Base-by-base conservation (phyloP, 495 filamentous ascomycete genomes). In the Podospora australis region DNA sequence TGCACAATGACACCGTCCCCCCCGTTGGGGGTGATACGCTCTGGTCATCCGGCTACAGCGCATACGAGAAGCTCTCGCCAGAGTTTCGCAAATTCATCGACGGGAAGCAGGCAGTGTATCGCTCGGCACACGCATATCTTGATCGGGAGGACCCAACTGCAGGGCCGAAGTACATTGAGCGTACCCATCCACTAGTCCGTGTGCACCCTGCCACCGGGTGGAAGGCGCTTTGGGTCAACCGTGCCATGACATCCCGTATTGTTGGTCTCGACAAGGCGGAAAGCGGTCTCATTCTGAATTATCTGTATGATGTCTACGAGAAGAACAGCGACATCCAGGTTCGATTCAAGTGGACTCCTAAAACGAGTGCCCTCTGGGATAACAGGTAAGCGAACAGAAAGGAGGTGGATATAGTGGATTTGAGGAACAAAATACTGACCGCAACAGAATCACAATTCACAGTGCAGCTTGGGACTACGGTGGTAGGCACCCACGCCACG, bases 21-120 rank as follows among this genome's bases (percentile, higher is more conserved):
- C 72, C 70, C 0, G 52, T 80, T 2, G 84, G 84, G 3, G 83
- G 83, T 6, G 84, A 88, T 55, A 86, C 84, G 2, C 73, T 88
- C 2, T 88, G 83, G 82, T 78, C 83, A 0, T 80, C 73, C 50
- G 83, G 81, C 2, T 86, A 86, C 52, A 65, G 74, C 9, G 82
- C 82, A 3, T 88, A 88, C 60, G 80, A 83, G 64, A 86, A 86
- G 61, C 72, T 87, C 2, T 83, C 80, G 5, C 83, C 82, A 0
- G 70, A 67, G 4, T 86, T 86, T 69, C 82, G 82, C 44, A 79
- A 79, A 53, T 73, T 88, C 39, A 81, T 88, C 49, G 82, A 88
- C 59, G 83, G 83, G 10, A 77, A 71, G 53, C 69, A 77, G 5
- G 83, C 82, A 26, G 78, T 86, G 13, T 86, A 85, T 56, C 68